Conservation (phyloP, 352 stramenopile genomes). For the Pythium sp. region DNA sequence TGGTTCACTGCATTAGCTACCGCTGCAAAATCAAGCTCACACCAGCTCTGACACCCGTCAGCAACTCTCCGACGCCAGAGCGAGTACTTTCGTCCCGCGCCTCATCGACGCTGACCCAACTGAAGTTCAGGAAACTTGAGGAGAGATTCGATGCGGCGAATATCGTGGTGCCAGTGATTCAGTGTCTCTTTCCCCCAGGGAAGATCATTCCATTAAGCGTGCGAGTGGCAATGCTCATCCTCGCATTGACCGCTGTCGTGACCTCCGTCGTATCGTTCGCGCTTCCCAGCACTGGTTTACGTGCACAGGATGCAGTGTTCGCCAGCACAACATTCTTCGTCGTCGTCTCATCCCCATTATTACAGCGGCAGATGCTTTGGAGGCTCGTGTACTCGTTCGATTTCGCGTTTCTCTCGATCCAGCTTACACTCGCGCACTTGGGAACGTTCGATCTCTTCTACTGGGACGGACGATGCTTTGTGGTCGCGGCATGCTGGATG, state of each 20-base stretch:
- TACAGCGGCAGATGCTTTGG: slow-evolving; percentile 8
- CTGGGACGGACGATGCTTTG: slow-evolving; percentile 15
- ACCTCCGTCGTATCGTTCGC: neutral
- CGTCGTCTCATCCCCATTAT: neutral
- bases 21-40: neutral
- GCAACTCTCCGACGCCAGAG: neutral
- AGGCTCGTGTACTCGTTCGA: slow-evolving; percentile 25
- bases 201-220: neutral
- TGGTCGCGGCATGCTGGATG: slow-evolving; percentile 1
- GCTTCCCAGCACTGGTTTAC: neutral
- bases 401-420: slow-evolving; percentile 31
- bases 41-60: neutral
- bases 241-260: neutral
- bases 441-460: slow-evolving; percentile 22
- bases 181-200: neutral
- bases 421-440: slow-evolving; percentile 20
- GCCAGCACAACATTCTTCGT: neutral
- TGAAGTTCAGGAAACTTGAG: neutral
- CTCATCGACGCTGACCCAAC: neutral
- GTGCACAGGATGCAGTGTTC: neutral
- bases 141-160: neutral
- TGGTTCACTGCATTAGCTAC: slow-evolving; percentile 7
- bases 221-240: neutral
- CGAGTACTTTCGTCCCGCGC: neutral
- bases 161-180: neutral